A percentile compares a stretch with the other conserved stretches of the same genome.
phyloP scores from a whole-genome alignment of 1,284 basidiomycete genomes.

The Sporisorium graminicola region DNA sequence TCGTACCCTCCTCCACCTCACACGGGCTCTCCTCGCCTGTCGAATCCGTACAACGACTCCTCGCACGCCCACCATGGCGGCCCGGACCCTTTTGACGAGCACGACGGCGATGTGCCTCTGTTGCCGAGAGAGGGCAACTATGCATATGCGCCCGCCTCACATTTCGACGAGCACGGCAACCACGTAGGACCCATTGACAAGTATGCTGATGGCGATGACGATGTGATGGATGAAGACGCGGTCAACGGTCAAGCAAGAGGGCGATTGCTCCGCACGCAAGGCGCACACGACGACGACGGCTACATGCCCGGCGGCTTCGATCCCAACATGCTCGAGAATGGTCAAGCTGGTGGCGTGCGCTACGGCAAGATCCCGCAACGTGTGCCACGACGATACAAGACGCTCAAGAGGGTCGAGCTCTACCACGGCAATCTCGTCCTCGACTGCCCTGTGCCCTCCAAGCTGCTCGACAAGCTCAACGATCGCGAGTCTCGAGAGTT shows the following conservation, averaged over 20 bases:
- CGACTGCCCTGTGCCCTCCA: slow-evolving; percentile 65
- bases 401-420: slow-evolving; percentile 64
- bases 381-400: slow-evolving; percentile 66
- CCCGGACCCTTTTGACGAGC: slow-evolving; percentile 41
- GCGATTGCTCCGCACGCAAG: slow-evolving; percentile 18
- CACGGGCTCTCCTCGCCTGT: slow-evolving; percentile 26
- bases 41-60: slow-evolving; percentile 39
- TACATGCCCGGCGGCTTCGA: slow-evolving; percentile 63
- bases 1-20: slow-evolving; percentile 26
- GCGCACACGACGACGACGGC: slow-evolving; percentile 25
- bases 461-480: slow-evolving; percentile 75
- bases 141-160: slow-evolving; percentile 59
- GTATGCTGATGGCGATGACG: slow-evolving; percentile 50
- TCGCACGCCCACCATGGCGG: slow-evolving; percentile 26
- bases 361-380: slow-evolving; percentile 65
- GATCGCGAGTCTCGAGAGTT: slow-evolving; percentile 86
- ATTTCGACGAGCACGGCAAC: slow-evolving; percentile 61
- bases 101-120: slow-evolving; percentile 51
- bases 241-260: slow-evolving; percentile 45
- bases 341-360: slow-evolving; percentile 51
- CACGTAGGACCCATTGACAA: slow-evolving; percentile 51
- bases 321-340: slow-evolving; percentile 54
- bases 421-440: slow-evolving; percentile 67
- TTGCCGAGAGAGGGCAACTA: slow-evolving; percentile 51
- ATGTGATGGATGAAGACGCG: slow-evolving; percentile 57